phyloP scores from a whole-genome alignment of 495 filamentous ascomycete genomes.

The Lasiosphaeriaceae sp. region DNA sequence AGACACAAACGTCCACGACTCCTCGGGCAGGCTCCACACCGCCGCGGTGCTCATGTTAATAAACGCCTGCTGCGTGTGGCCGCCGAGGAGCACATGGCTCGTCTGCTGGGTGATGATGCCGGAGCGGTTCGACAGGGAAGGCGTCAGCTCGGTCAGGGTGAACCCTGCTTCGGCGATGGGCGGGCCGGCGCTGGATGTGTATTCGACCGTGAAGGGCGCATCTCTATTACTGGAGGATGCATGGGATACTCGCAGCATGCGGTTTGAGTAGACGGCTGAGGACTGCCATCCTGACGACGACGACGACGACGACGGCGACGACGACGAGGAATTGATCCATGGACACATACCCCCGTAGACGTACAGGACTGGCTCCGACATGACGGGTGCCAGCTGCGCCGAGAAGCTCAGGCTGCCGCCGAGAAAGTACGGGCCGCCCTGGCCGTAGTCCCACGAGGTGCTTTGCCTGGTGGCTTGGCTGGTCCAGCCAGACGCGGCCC shows the following conservation, averaged over 20 bases:
- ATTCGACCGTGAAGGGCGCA: conserved; percentile 15
- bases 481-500: conserved; percentile 21
- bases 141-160: conserved; percentile 65
- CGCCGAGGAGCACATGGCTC: conserved; percentile 77
- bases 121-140: conserved; percentile 53
- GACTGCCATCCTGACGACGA: conserved; percentile 58
- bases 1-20: conserved; percentile 76
- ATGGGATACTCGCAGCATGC: conserved; percentile 60
- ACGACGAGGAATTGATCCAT: conserved; percentile 32
- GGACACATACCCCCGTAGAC: conserved; percentile 91
- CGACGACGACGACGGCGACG: conserved; percentile 32
- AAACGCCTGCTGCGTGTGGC: conserved; percentile 78
- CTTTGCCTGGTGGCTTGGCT: conserved; percentile 20
- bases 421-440: conserved; percentile 60
- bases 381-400: conserved; percentile 44
- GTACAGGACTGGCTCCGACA: conserved; percentile 54
- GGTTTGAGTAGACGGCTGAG: conserved; percentile 70
- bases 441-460: conserved; percentile 17
- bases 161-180: conserved; percentile 86
- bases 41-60: conserved; percentile 92
- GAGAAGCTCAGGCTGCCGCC: conserved; percentile 66
- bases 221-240: conserved; percentile 32
- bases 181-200: conserved; percentile 27
- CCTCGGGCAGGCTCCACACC: conserved; percentile 79
- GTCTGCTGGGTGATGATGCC: conserved; percentile 60